Evolutionary conservation across 2,329 filamentous ascomycete species (phyloP).

Genomic region (Xylariaceae sp.): DNA sequence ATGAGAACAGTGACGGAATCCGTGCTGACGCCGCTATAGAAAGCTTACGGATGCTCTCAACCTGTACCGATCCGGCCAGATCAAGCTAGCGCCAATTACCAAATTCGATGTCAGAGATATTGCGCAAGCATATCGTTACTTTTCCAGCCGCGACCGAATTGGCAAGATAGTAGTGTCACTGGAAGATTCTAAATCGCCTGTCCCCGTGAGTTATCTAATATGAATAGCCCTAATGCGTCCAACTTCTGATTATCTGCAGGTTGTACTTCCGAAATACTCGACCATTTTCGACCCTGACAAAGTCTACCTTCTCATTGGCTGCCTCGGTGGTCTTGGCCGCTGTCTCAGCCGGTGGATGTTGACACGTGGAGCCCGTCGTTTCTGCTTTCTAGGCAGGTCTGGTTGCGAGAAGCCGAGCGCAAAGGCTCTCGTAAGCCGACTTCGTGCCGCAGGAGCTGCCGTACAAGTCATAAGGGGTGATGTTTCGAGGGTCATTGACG

Average conservation of each 20-base stretch:
- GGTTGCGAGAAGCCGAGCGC: conserved; percentile 32
- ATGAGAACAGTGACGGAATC: too few species aligned
- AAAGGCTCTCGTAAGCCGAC: conserved; percentile 17
- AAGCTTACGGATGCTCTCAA: conserved; percentile 17
- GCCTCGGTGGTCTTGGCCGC: conserved; percentile 39
- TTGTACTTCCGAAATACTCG: conserved; percentile 8
- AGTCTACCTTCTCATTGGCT: conserved; percentile 27
- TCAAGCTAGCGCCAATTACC: conserved; percentile 7
- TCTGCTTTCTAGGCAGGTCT: conserved; percentile 38
- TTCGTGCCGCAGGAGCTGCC: conserved; percentile 27
- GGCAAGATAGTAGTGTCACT: conserved; percentile 29
- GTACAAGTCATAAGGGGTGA: conserved; percentile 31
- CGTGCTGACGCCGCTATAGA: too few species aligned
- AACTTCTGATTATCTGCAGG: too few species aligned
- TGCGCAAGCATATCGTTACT: conserved; percentile 17
- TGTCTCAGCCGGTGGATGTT: conserved; percentile 40
- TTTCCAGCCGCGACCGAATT: conserved; percentile 20
- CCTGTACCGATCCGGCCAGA: conserved; percentile 16
- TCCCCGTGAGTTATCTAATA: too few species aligned
- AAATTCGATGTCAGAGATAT: conserved; percentile 18
- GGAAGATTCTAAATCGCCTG: conserved; percentile 10
- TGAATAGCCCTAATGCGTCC: too few species aligned
- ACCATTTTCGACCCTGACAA: conserved; percentile 14
- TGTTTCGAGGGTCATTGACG: conserved; percentile 15
- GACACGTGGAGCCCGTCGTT: conserved; percentile 32